phyloP scores from a whole-genome alignment of 2,329 filamentous ascomycete genomes.

The Penicillium sp. region DNA sequence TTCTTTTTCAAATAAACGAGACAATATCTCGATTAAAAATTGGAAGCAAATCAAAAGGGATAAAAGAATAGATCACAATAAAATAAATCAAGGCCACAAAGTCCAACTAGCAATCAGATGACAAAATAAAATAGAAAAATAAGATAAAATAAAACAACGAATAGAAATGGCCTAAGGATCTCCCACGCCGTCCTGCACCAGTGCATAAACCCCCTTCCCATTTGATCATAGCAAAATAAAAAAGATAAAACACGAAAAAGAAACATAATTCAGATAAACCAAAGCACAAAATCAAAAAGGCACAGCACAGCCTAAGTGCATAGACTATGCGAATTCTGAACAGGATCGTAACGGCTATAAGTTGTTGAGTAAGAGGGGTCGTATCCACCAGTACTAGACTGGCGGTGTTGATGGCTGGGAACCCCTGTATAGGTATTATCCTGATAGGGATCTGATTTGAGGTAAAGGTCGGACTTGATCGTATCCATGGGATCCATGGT shows the following conservation, averaged over 20 bases:
- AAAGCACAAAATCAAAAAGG: not conserved
- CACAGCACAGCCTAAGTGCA: conserved; percentile 31
- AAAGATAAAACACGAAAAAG: conserved; percentile 5
- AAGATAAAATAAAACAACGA: conserved; percentile 4
- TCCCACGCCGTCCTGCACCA: conserved; percentile 42
- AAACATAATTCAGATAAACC: conserved; percentile 3
- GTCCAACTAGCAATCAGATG: not conserved
- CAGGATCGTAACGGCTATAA: conserved; percentile 37
- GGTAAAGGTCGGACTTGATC: conserved; percentile 30
- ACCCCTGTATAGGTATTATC: conserved; percentile 31
- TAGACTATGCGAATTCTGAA: conserved; percentile 36
- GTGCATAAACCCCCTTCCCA: conserved; percentile 33
- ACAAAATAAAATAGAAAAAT: not conserved
- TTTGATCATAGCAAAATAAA: conserved; percentile 12
- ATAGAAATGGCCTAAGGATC: conserved; percentile 2
- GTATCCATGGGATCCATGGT: conserved; percentile 43
- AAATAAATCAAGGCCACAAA: conserved; percentile 10
- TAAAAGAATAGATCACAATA: conserved; percentile 12
- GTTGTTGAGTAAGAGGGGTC: conserved; percentile 32
- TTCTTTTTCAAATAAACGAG: conserved; percentile 5
- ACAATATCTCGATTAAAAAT: not conserved
- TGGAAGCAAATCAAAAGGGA: not conserved
- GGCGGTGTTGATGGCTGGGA: conserved; percentile 25
- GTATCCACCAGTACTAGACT: conserved; percentile 30
- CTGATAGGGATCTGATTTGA: conserved; percentile 36